phyloP scores from a whole-genome alignment of 1,139 yeast genomes.

The Kodamaea sp. region DNA sequence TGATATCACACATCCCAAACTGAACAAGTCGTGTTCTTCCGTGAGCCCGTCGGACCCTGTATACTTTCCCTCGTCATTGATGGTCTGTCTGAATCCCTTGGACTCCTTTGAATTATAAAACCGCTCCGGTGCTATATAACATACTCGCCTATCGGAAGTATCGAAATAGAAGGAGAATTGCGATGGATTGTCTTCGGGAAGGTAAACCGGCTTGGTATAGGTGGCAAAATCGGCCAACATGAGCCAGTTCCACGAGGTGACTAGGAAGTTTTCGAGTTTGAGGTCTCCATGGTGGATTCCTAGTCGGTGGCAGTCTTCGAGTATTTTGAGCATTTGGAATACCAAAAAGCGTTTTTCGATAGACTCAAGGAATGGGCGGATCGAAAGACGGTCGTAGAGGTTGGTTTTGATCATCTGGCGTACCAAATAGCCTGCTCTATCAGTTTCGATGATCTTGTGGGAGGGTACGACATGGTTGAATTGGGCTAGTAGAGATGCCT shows the following conservation, averaged over 20 bases:
- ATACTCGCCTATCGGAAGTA: conserved; percentile 79
- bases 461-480: conserved; percentile 72
- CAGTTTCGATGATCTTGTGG: conserved; percentile 77
- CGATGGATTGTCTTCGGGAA: conserved; percentile 96
- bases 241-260: conserved; percentile 90
- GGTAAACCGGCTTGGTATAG: conserved; percentile 71
- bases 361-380: conserved; percentile 82
- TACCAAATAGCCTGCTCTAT: conserved; percentile 86
- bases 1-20: conserved; percentile 89
- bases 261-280: conserved; percentile 83
- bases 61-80: conserved; percentile 31
- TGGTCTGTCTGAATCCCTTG: conserved; percentile 17
- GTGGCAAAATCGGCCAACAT: conserved; percentile 80
- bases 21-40: conserved; percentile 81
- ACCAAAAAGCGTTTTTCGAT: conserved; percentile 83
- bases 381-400: conserved; percentile 81
- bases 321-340: conserved; percentile 68
- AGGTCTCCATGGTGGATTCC: conserved; percentile 84
- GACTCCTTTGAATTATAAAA: conserved; percentile 45
- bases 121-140: conserved; percentile 94
- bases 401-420: conserved; percentile 80
- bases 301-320: conserved; percentile 62
- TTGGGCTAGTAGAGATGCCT: conserved; percentile 41
- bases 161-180: conserved; percentile 91
- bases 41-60: conserved; percentile 42